These are phyloP conservation scores for Emydomyces testavorans DNA, from an alignment of 2,329 filamentous ascomycete genomes.

Conservation along the genomic window DNA sequence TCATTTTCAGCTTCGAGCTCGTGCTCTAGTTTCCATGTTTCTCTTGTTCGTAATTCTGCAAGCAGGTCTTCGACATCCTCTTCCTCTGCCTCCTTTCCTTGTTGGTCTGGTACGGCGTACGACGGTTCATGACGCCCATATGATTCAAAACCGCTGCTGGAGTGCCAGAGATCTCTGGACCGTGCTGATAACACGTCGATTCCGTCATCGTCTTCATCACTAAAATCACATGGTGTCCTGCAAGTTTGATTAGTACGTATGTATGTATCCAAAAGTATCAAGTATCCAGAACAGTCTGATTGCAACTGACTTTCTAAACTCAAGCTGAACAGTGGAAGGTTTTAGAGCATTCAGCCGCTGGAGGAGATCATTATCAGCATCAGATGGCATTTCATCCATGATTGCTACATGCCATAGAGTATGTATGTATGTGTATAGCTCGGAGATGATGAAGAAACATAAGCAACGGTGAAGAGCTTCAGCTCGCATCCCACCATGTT, in stretches of 20 bases:
- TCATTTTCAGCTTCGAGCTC: slow-evolving; percentile 9
- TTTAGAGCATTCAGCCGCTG: slow-evolving; percentile 27
- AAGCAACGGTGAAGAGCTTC: neutral
- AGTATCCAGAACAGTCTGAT: neutral
- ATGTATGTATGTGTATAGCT: neutral
- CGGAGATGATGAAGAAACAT: neutral
- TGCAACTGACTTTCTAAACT: slow-evolving; percentile 21
- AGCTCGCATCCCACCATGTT: neutral
- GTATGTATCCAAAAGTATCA: slow-evolving; percentile 9
- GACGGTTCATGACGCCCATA: neutral
- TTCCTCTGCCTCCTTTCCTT: slow-evolving; percentile 8
- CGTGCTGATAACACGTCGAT: neutral
- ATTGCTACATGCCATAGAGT: slow-evolving; percentile 6
- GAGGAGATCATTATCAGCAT: slow-evolving; percentile 23
- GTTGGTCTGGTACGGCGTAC: neutral
- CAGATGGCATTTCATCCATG: slow-evolving; percentile 18
- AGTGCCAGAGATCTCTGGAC: neutral
- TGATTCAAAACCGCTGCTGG: too few species aligned
- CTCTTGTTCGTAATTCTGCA: slow-evolving; percentile 11
- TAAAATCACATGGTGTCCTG: slow-evolving; percentile 5
- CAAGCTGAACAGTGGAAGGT: slow-evolving; percentile 24
- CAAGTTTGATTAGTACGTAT: slow-evolving; percentile 5
- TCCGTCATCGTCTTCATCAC: slow-evolving; percentile 3
- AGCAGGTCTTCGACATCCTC: slow-evolving; percentile 19
- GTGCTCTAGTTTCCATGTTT: slow-evolving; percentile 9